Evolutionary conservation across 2,329 filamentous ascomycete species (phyloP), one percentile per base, ranked within the genome.

Genomic region (Fusarium chlamydosporum): DNA sequence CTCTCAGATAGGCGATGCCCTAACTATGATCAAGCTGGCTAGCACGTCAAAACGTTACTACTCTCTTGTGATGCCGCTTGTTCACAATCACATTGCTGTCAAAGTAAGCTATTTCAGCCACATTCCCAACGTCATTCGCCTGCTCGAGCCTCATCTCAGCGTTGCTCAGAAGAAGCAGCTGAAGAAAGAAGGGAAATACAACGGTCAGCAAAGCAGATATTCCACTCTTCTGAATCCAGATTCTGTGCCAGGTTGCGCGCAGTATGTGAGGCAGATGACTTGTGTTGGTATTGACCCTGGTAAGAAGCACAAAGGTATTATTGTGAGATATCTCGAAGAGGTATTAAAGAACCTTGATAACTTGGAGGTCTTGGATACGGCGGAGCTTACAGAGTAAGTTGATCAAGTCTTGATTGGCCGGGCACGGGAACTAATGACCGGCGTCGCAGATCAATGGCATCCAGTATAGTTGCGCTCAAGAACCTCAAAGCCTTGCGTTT

Each of bases 121-220:
- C 0, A 54, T 54, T 0, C 26, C 56, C 8, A n/a, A 51, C 3
- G 15, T 47, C 6, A 54, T 67, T 10, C 43, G 43, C 1, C 42
- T 20, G 0, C 7, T 63, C 3, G 63, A 63, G 3, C 35, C 65
- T 1, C 43, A 59, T 16, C 42, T 67, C 1, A 64, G 34, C 7
- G 67, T 67, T 1, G 26, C 47, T 0, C 62, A 67, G 3, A 67
- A 62, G 23, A 57, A 53, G 13, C 41, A 67, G 26, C 18, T 67
- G 2, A 31, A 38, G 29, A 35, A 9, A 5, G 18, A 54, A 4
- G 37, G 51, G 0, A 40, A 8, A 23, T 54, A 54, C 15, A 62
- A 31, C 9, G 51, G 51, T 0, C 62, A 50, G 7, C 62, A 62
- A 4, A 23, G n/a, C 0, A 45, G 7, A 9, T 58, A 53, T 4